Percentiles rank a stretch among this genome's conserved stretches.
Conservation (phyloP, 257 asterid genomes). For the Hygrophila difformis region DNA sequence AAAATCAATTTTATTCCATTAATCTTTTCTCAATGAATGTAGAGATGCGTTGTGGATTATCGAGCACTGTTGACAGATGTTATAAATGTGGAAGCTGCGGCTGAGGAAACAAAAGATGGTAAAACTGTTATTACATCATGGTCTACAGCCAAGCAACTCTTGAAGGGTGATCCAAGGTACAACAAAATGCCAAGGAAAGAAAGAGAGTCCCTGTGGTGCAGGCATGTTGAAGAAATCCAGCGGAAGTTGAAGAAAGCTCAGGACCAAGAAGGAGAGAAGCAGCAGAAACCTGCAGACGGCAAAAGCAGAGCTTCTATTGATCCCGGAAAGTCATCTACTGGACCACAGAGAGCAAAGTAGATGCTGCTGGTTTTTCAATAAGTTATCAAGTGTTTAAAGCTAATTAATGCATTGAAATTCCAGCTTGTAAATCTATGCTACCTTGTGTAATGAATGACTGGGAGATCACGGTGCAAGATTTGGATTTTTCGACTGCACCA, state of each 20-base stretch:
- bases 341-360: too few species aligned
- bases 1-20: too few species aligned
- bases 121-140: constrained; percentile 72
- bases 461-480: too few species aligned
- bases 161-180: constrained; percentile 69
- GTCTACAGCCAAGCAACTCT: constrained; percentile 76
- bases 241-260: constrained; percentile 45
- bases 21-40: not conserved
- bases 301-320: too few species aligned
- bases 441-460: too few species aligned
- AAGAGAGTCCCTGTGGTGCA: constrained; percentile 74
- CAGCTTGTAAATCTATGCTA: too few species aligned
- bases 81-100: constrained; percentile 53
- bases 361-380: too few species aligned
- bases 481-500: too few species aligned
- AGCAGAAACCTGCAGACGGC: too few species aligned
- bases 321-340: too few species aligned
- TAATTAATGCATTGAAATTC: too few species aligned
- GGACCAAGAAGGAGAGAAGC: constrained; percentile 41
- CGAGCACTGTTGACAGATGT: constrained; percentile 52
- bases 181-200: constrained; percentile 82
- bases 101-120: constrained; percentile 65
- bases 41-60: constrained; percentile 67
- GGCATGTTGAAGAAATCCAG: constrained; percentile 70
- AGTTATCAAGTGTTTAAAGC: too few species aligned